Evolutionary conservation across 192 early-diverging fungal genomes (phyloP).

Genomic region (Radiomyces spectabilis): DNA sequence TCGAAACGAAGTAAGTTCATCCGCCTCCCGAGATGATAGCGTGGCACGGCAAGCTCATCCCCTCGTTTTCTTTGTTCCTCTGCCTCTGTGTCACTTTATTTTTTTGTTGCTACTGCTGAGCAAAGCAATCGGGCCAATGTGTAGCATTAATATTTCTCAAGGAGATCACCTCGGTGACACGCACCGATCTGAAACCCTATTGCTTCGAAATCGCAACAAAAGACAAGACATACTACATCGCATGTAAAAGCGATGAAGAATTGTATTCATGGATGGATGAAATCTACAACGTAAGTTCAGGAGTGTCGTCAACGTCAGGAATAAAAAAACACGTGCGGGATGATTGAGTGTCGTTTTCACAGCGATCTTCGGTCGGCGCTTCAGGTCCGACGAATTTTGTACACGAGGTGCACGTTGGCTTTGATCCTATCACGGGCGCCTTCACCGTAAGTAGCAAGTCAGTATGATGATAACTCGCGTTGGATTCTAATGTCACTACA

Average conservation of each 20-base stretch:
- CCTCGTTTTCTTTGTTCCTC: not conserved
- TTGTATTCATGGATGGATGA: slow-evolving; percentile 98
- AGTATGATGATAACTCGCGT: too few relatives aligned
- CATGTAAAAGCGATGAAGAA: slow-evolving; percentile 93
- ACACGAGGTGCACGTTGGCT: slow-evolving; percentile 74
- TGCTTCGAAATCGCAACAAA: slow-evolving; percentile 93
- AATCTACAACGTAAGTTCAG: slow-evolving; percentile 78
- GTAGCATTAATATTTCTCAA: slow-evolving; percentile 86
- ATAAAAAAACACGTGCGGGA: not conserved
- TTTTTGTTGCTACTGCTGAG: not conserved
- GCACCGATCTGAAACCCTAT: slow-evolving; percentile 87
- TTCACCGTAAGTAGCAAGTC: slow-evolving; percentile 40
- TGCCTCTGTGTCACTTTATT: slow-evolving; percentile 7
- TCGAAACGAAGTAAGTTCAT: slow-evolving; percentile 76
- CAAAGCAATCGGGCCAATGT: slow-evolving; percentile 78
- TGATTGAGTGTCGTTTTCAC: not conserved
- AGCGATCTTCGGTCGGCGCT: slow-evolving; percentile 74
- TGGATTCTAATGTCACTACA: slow-evolving; percentile 21
- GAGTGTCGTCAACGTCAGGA: too few relatives aligned
- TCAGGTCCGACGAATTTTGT: slow-evolving; percentile 83
- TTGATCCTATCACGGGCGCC: slow-evolving; percentile 52
- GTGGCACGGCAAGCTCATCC: not conserved
- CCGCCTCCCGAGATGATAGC: not conserved
- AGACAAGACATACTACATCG: slow-evolving; percentile 88
- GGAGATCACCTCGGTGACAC: slow-evolving; percentile 81